Base-by-base conservation (phyloP, 2,329 filamentous ascomycete genomes). In the Cryphonectria radicalis region DNA sequence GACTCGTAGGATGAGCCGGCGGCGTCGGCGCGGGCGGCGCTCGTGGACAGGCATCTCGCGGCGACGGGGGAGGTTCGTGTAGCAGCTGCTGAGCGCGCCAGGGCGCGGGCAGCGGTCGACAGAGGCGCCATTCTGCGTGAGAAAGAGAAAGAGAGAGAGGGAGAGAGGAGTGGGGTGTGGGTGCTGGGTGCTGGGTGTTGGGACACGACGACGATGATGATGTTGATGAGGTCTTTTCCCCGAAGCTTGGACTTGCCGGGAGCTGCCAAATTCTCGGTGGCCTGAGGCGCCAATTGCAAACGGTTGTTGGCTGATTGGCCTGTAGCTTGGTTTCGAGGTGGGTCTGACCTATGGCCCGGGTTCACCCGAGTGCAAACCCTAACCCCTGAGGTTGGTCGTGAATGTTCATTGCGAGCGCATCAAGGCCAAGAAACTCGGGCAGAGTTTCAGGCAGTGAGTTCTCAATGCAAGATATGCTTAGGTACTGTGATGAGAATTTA, bases 21-120 rank as follows among this genome's bases (percentile, higher is more conserved):
- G 77, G 81, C 82, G 77, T 81, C 83, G 77, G 81, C 80, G 77
- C 84, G 84, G 78, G 83, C 79, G 73, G 86, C 82, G 69, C 87
- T 84, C 74, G 87, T 87, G 82, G 85, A 89, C 74, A 91, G 81
- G 78, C 87, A 85, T 80, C 87, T 87, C 77, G 86, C 82, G 72
- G 81, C 77, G 80, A 77, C 74, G 78, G 78, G 75, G 79, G 81
- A 77, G 35, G 65, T 81, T 82, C 77, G 83, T 83, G 75, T 62
- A 70, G 63, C 64, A 40, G 67, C 66, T 62, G 78, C 75, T 70
- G 79, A 77, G 83, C 91, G 91, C 86, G 92, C 86, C 81, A 93
- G 87, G 79, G 89, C 85, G 83, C 90, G 89, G 81, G 92, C 89
- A 80, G 90, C 88, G 81, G 88, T 87, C 79, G 90, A 78, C 82